Percentiles rank a stretch among this genome's conserved stretches.
Conservation (phyloP, 1,284 basidiomycete genomes). For the Pyrrhoderma noxium region DNA sequence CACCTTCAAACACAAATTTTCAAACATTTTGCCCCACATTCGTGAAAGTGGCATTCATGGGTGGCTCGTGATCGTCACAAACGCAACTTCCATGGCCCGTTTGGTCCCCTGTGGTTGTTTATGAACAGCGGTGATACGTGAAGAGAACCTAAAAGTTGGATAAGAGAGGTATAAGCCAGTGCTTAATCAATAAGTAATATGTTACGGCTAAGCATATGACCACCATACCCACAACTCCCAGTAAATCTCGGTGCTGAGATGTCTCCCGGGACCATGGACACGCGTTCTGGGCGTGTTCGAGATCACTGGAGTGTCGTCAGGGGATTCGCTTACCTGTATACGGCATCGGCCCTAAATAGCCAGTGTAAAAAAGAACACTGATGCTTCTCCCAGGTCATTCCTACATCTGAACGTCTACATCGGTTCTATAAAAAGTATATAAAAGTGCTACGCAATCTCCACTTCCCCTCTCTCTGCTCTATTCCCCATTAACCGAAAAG, state of each 20-base stretch:
- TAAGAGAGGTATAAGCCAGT: too few species aligned
- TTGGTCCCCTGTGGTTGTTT: too few species aligned
- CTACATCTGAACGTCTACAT: neutral
- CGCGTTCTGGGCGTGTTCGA: constrained; percentile 10
- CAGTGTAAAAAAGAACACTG: neutral
- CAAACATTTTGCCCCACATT: too few species aligned
- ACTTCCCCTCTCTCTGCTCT: constrained; percentile 1
- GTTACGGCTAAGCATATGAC: constrained; percentile 6
- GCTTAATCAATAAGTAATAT: neutral
- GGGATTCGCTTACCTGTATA: constrained; percentile 6
- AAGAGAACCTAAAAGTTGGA: too few species aligned
- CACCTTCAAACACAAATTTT: too few species aligned
- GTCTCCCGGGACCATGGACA: constrained; percentile 4
- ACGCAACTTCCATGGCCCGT: too few species aligned
- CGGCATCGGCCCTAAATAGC: constrained; percentile 6
- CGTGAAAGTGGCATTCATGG: too few species aligned
- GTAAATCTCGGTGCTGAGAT: neutral
- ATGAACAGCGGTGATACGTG: too few species aligned
- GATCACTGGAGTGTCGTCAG: constrained; percentile 15
- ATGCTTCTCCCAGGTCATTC: neutral
- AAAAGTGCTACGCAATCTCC: too few species aligned
- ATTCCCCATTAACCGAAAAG: neutral
- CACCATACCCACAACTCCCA: neutral
- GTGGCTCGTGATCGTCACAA: too few species aligned
- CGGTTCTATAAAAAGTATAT: neutral